These are phyloP conservation scores for Stentor coeruleus DNA, from an alignment of 73 alveolate species.

Conservation along the genomic window DNA sequence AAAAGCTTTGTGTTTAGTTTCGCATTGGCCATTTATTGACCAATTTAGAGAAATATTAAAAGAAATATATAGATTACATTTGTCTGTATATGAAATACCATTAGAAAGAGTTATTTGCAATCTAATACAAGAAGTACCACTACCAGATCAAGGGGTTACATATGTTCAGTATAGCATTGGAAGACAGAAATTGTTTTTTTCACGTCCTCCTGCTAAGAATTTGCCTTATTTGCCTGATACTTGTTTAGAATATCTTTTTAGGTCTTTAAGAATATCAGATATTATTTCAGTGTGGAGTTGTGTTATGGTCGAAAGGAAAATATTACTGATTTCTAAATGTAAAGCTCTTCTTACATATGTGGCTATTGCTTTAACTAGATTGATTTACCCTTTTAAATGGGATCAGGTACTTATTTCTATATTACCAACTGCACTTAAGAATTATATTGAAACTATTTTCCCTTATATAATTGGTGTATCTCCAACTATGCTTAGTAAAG, in stretches of 20 bases:
- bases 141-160: constrained; percentile 66
- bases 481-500: constrained; percentile 29
- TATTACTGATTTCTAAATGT: constrained; percentile 49
- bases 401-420: constrained; percentile 57
- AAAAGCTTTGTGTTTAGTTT: constrained; percentile 55
- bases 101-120: constrained; percentile 59
- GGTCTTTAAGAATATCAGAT: constrained; percentile 41
- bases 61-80: constrained; percentile 47
- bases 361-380: constrained; percentile 44
- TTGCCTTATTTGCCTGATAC: constrained; percentile 53
- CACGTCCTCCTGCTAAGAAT: constrained; percentile 50
- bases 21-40: constrained; percentile 61
- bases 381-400: constrained; percentile 64
- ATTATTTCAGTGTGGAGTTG: constrained; percentile 40
- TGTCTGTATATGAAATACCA: constrained; percentile 54
- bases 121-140: constrained; percentile 63
- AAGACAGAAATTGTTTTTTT: constrained; percentile 39
- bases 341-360: constrained; percentile 55
- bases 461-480: constrained; percentile 58
- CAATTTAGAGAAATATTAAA: constrained; percentile 52
- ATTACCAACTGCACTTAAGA: constrained; percentile 50
- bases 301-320: constrained; percentile 51
- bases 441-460: constrained; percentile 58
- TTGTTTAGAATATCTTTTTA: constrained; percentile 42
- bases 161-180: constrained; percentile 58